A percentile compares a stretch with the other conserved stretches of the same genome.
Conservation (phyloP, 1,284 basidiomycete genomes). For the Pseudozyma pruni region DNA sequence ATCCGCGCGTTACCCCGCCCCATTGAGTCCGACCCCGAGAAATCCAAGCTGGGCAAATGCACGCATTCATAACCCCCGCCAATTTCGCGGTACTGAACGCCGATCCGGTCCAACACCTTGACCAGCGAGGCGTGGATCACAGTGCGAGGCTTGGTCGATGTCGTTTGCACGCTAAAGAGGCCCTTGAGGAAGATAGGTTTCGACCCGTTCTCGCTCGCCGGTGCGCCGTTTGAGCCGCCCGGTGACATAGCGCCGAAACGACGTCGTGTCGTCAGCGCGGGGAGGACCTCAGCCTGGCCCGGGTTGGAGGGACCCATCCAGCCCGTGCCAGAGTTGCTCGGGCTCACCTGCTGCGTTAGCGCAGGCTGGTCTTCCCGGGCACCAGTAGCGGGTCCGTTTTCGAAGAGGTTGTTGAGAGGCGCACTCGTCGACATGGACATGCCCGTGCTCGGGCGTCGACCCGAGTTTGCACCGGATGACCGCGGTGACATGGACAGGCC, state of each 20-base stretch:
- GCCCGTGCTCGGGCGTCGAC: conserved; percentile 32
- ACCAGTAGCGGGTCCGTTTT: conserved; percentile 9
- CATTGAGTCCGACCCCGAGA: conserved; percentile 41
- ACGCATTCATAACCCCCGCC: conserved; percentile 94
- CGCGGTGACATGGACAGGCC: conserved; percentile 48
- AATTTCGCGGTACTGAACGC: conserved; percentile 90
- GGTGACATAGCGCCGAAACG: conserved; percentile 25
- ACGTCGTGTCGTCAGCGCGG: conserved; percentile 24
- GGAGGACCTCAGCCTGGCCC: conserved; percentile 46
- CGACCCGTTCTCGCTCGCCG: conserved; percentile 25
- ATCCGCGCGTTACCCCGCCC: conserved; percentile 58
- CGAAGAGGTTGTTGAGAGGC: conserved; percentile 47
- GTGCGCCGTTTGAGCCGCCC: conserved; percentile 8
- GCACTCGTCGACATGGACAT: conserved; percentile 40
- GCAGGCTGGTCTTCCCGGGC: conserved; percentile 5
- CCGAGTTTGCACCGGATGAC: conserved; percentile 5
- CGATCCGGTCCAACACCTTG: conserved; percentile 88
- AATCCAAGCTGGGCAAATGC: conserved; percentile 89
- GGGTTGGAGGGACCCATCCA: conserved; percentile 46
- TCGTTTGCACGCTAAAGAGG: conserved; percentile 81
- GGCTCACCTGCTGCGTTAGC: conserved; percentile 27
- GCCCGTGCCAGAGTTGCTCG: conserved; percentile 27
- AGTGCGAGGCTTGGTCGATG: conserved; percentile 85
- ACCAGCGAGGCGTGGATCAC: conserved; percentile 85
- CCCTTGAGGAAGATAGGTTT: conserved; percentile 69